A percentile compares a stretch with the other conserved stretches of the same genome.
phyloP scores from a whole-genome alignment of 345 rosid genomes.

The Acer yangbiense region DNA sequence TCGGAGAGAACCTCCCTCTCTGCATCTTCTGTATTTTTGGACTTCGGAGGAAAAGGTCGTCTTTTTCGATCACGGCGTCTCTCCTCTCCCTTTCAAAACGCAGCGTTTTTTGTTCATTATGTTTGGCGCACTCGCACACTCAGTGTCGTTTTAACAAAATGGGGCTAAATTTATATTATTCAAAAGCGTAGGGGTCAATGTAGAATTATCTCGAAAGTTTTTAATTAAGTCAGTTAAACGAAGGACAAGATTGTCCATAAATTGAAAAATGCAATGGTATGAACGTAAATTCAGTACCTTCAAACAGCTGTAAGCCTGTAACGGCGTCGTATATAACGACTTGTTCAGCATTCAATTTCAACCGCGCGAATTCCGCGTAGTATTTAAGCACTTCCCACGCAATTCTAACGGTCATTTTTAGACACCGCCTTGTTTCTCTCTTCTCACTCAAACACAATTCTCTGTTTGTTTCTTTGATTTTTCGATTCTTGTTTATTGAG shows the following conservation, averaged over 20 bases:
- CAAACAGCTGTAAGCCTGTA: not conserved
- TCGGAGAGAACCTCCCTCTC: no score
- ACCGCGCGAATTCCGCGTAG: constrained; percentile 16
- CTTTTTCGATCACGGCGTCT: no score
- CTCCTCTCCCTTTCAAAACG: no score
- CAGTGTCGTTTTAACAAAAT: not conserved
- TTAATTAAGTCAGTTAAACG: not conserved
- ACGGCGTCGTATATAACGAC: not conserved
- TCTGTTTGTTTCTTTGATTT: not conserved
- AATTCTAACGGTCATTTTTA: constrained; percentile 27
- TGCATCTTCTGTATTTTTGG: not conserved
- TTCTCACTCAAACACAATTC: not conserved
- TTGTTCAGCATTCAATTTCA: not conserved
- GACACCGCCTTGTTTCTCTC: constrained; percentile 28
- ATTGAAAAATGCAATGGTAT: not conserved
- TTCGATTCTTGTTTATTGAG: not conserved
- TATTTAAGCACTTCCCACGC: constrained; percentile 16
- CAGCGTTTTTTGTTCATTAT: no score
- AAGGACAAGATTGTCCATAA: not conserved
- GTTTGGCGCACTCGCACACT: no score
- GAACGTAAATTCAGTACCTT: not conserved
- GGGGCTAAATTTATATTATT: not conserved
- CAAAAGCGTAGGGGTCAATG: no score
- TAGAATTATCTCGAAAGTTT: not conserved
- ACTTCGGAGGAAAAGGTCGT: no score